A percentile compares a stretch with the other conserved stretches of the same genome.
Evolutionary conservation across 1,284 basidiomycete genomes (phyloP).

Genomic region (Ganoderma leucocontextum): DNA sequence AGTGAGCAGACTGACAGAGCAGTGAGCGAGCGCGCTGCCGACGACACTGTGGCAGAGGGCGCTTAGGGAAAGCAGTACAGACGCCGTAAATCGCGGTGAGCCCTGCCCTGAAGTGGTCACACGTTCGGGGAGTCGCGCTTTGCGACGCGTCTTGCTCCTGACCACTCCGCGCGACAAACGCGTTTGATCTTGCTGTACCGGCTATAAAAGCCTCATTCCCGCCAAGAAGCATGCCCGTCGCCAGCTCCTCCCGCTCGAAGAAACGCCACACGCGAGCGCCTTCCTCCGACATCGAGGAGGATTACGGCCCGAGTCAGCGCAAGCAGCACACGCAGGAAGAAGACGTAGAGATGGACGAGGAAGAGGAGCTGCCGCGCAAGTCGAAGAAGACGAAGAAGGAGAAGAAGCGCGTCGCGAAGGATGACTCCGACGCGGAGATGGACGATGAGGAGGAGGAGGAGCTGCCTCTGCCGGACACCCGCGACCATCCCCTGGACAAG

Average conservation of each 20-base stretch:
- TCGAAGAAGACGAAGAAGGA: conserved; percentile 49
- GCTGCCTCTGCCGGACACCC: conserved; percentile 50
- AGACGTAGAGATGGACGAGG: conserved; percentile 57
- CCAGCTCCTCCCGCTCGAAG: conserved; percentile 52
- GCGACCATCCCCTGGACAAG: conserved; percentile 66
- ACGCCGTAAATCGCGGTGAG: conserved; percentile 39
- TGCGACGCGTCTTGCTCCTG: conserved; percentile 31
- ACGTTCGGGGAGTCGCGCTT: conserved; percentile 23
- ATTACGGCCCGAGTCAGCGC: conserved; percentile 45
- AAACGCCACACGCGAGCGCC: conserved; percentile 45
- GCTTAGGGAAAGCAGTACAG: not conserved
- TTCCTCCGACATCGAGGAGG: conserved; percentile 71
- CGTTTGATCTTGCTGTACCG: not conserved
- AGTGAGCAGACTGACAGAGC: not conserved
- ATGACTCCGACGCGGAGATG: conserved; percentile 32
- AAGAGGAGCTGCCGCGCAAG: conserved; percentile 46
- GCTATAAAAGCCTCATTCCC: not conserved
- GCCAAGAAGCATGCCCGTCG: conserved; percentile 49
- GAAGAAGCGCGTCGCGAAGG: conserved; percentile 52
- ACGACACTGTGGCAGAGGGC: not conserved
- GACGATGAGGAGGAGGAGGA: conserved; percentile 31
- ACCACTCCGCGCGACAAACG: conserved; percentile 14
- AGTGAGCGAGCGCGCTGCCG: not conserved
- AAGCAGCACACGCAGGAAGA: conserved; percentile 46
- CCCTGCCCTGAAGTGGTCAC: conserved; percentile 49